Conservation (phyloP, 306 rosid species). For the Glycine tomentella region DNA sequence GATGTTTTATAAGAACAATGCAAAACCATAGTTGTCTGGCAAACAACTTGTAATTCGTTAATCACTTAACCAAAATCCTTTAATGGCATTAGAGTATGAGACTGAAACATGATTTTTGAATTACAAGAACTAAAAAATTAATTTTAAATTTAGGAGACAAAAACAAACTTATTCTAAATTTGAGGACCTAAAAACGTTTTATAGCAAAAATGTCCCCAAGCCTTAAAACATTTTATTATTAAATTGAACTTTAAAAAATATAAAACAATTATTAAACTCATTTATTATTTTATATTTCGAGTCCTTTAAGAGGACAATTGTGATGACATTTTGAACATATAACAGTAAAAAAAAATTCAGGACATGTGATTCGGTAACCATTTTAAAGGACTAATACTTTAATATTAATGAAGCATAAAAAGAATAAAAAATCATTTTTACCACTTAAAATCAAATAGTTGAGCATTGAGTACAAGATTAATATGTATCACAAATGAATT, state of each 20-base stretch:
- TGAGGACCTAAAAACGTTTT: no score
- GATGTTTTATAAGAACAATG: no score
- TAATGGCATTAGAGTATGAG: no score
- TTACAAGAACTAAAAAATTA: no score
- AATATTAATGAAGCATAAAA: conserved; percentile 12
- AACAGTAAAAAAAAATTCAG: not conserved
- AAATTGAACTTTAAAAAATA: not conserved
- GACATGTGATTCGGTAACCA: not conserved
- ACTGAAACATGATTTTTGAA: no score
- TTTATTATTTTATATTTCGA: not conserved
- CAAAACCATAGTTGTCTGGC: no score
- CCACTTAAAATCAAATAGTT: conserved; percentile 17
- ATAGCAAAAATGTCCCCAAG: no score
- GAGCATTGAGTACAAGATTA: conserved; percentile 32
- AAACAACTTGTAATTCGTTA: no score
- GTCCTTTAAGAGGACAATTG: not conserved
- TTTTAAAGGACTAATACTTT: not conserved
- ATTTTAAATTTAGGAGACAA: no score
- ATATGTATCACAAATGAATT: conserved; percentile 38
- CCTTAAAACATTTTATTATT: not conserved
- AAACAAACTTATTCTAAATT: no score
- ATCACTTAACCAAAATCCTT: no score
- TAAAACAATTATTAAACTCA: not conserved
- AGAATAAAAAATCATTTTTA: not conserved
- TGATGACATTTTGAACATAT: not conserved